A percentile compares a stretch with the other conserved stretches of the same genome.
Evolutionary conservation across 2,329 filamentous ascomycete species (phyloP).

Genomic region (Phialophora tarda): DNA sequence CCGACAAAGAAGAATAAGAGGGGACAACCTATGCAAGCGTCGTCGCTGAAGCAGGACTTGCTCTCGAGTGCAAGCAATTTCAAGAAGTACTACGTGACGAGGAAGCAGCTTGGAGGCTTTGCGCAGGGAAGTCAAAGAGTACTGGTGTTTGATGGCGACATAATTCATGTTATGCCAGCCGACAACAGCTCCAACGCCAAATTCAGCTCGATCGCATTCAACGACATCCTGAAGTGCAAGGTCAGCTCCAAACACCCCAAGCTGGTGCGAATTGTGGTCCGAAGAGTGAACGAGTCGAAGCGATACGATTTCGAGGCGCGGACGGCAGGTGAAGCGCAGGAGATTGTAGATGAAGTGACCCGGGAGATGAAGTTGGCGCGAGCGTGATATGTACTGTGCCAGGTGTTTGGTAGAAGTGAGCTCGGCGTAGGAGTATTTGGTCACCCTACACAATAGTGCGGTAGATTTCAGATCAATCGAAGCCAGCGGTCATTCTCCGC

Average conservation of each 20-base stretch:
- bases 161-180: slow-evolving; percentile 68
- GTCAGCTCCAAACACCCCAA: slow-evolving; percentile 68
- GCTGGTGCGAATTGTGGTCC: slow-evolving; percentile 66
- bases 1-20: slow-evolving; percentile 52
- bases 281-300: slow-evolving; percentile 67
- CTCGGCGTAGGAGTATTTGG: neutral
- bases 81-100: slow-evolving; percentile 67
- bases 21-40: slow-evolving; percentile 52
- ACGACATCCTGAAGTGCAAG: slow-evolving; percentile 68
- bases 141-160: slow-evolving; percentile 68
- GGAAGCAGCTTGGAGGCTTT: slow-evolving; percentile 70
- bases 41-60: slow-evolving; percentile 55
- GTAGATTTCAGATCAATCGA: neutral
- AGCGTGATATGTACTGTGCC: slow-evolving; percentile 45
- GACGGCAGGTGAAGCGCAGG: slow-evolving; percentile 62
- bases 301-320: slow-evolving; percentile 70
- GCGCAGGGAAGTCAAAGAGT: slow-evolving; percentile 65
- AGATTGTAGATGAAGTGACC: slow-evolving; percentile 69
- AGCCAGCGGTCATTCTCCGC: neutral
- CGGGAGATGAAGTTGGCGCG: slow-evolving; percentile 55
- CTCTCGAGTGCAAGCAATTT: slow-evolving; percentile 55
- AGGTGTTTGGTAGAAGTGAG: neutral
- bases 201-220: slow-evolving; percentile 67
- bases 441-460: neutral
- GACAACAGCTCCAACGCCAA: slow-evolving; percentile 57